Base-by-base conservation (phyloP, 495 filamentous ascomycete species). In the Letharia columbiana region DNA sequence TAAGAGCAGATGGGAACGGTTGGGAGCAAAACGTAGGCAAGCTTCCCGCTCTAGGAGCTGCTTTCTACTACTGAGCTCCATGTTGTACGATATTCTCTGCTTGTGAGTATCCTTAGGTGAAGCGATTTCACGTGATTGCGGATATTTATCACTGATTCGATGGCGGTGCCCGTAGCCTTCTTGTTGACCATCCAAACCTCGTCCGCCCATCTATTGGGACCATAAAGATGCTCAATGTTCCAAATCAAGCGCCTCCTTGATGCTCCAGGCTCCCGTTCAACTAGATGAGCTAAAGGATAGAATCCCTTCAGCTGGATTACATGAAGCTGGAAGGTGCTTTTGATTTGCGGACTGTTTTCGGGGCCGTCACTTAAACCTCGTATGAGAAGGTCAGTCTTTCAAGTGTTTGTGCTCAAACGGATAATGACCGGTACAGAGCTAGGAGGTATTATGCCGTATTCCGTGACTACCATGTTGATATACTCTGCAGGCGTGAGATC, bases 401-500 rank as follows among this genome's bases (percentile, higher is more conserved):
- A 70, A 64, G 65, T 70, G 66, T 69, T 79, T 69, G 71, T 76
- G 67, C 74, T 81, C 70, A 84, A 71, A n/a, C 83, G 71, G 73
- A 84, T 79, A 39, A 86, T 76, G 20, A 82, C 81, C 39, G 87
- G 81, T 23, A 96, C 91, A 17, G 91, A 91, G 67, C 88, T 92
- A 3, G 93, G 91, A 41, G 92, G 90, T 68, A 96, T 81, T 67
- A 83, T 89, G 47, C 93, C 94, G 79, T 91, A 87, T 77, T 98
- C 94, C 4, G 91, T 96, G 35, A 98, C 84, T 35, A 98, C 87
- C 77, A 92, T 89, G 42, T 89, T 86, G 59, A 98, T 87, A 68
- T 89, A 93, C 66, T 91, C 87, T 7, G 89, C 89, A n/a, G 90
- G 91, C 15, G 94, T 98, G 49, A 93, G 91, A 77, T 98, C 94